Base-by-base conservation (phyloP, 345 rosid species). In the Arabis alpina region DNA sequence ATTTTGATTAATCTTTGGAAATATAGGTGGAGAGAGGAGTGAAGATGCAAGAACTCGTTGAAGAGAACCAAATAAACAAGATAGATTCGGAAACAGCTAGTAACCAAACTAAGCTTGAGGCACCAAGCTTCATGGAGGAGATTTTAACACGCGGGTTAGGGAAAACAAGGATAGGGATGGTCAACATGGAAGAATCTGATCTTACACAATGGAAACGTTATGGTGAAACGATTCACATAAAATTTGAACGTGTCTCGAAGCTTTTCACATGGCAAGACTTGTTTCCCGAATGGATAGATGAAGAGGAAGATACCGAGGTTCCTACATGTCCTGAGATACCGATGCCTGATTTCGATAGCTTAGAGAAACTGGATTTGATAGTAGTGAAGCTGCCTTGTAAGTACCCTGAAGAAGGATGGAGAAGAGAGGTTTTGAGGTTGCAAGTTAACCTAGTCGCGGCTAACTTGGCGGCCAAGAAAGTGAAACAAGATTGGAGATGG, bases 221-320 rank as follows among this genome's bases (percentile, higher is more conserved):
- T 6, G 98, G 96, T 1, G 89, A 89, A 66, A 71, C 64, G 2
- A 57, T 87, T 36, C 83, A 81, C 0, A 69, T 94, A 54, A 25
- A 7, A 15, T 91, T 80, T 49, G 90, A 88, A 55, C 80, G 47
- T 44, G 95, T 88, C 25, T 85, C 98, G 1, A 69, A 83, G 59
- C 51, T 77, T 5, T 85, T 91, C 44, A 72, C 79, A 72, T 94
- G 98, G 98, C 76, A 79, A 54, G 85, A 89, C 63, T 68, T 94
- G 63, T 94, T 91, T 71, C 99, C 98, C 0, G 98, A 94, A 70
- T 94, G 98, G 99, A 94, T 94, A 36, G 96, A 94, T 11, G 98
- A 94, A 82, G 98, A 94, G 64, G 99, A 94, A 79, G 92, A 89
- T 11, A 76, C 65, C 0, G 89, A 88, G 3, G 87, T 79, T 13